Base-by-base conservation (phyloP, 2,329 filamentous ascomycete species). In the Cladorrhinum sp. region DNA sequence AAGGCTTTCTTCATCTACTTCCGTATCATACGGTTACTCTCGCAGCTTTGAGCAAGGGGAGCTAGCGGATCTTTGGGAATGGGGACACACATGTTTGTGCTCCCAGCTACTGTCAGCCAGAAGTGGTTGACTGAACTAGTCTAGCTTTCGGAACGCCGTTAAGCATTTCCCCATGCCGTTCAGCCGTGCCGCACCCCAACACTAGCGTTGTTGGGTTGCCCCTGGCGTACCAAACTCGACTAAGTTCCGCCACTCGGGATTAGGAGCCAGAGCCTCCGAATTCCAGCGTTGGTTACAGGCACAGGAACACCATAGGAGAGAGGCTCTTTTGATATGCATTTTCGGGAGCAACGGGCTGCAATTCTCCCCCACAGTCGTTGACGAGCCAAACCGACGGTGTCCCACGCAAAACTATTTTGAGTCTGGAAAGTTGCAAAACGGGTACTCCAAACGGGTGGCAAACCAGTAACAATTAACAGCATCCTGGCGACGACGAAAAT, bases 131-230 rank as follows among this genome's bases (percentile, higher is more conserved):
- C 6, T 32, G 12, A 6, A 32, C 27, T 32, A n/a, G n/a, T n/a
- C n/a, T 12, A 32, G 16, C 5, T 2, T 45, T 12, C 41, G 18
- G 41, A 18, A 45, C 8, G n/a, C 18, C 16, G 52, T 38, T 38
- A 10, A 22, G 7, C 32, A 32, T 22, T n/a, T 41, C 52, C 29
- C 13, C 41, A 56, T 63, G 58, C 59, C 62, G 59, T 57, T 59
- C 56, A 59, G n/a, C 62, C 59, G 56, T 59, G 56, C 59, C 59
- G 52, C 54, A 29, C 51, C 49, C 12, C 32, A 51, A 16, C 56
- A 27, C 57, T 59, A 29, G 50, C 56, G 36, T 22, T 52, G 36
- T 23, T 52, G 50, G 49, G 41, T 50, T 25, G 16, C 41, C 36
- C 50, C 27, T 45, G 51, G 53, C 20, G 36, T 48, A 57, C 51